These are phyloP conservation scores for Platanthera guangdongensis DNA, from an alignment of 106 monocot species.

Conservation along the genomic window DNA sequence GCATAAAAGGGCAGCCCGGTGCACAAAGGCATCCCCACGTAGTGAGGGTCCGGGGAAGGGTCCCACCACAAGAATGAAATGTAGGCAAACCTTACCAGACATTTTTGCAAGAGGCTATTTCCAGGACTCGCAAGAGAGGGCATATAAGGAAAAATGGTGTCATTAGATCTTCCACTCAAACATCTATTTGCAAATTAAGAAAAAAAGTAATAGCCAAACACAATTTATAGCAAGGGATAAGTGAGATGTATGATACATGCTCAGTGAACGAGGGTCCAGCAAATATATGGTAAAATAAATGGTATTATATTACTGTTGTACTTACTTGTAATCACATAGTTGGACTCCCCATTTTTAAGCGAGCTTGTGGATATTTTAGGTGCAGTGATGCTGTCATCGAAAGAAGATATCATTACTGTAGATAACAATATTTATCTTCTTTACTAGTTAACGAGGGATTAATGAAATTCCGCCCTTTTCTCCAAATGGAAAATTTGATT, in stretches of 20 bases:
- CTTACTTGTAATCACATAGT: constrained; percentile 76
- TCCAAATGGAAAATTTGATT: background rate
- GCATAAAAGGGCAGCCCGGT: no score
- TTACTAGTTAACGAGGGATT: background rate
- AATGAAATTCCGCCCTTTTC: background rate
- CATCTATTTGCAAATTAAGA: background rate
- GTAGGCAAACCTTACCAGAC: no score
- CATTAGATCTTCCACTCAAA: background rate
- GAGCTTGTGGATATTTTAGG: constrained; percentile 69
- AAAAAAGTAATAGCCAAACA: background rate
- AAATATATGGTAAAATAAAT: background rate
- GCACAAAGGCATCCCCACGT: no score
- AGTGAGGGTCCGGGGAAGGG: no score
- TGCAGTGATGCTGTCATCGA: constrained; percentile 64
- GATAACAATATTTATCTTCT: background rate
- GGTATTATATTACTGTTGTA: background rate
- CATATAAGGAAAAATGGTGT: background rate
- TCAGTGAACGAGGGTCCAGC: background rate
- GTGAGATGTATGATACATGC: background rate
- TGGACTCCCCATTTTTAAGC: constrained; percentile 63
- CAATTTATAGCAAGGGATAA: background rate
- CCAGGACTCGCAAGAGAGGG: background rate
- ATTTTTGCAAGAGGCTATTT: no score
- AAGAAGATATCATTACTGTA: background rate
- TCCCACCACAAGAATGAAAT: no score